These are phyloP conservation scores for Hypomontagnella monticulosa DNA, from an alignment of 495 filamentous ascomycete species.

Conservation along the genomic window DNA sequence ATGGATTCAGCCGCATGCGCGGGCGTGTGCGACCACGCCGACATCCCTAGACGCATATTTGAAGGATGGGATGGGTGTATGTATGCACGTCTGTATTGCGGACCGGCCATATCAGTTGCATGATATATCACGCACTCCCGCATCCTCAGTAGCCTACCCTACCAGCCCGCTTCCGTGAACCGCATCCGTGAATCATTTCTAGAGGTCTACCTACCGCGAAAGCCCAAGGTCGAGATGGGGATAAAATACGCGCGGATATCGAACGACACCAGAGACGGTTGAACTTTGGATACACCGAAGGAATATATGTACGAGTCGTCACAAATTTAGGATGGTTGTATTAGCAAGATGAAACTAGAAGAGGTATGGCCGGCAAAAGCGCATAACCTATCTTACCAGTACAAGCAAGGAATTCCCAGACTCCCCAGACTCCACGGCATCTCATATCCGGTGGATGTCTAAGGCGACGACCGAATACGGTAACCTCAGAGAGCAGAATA, in stretches of 20 bases:
- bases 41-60: conserved; percentile 12
- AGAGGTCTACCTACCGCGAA: conserved; percentile 1
- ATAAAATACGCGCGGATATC: neutral
- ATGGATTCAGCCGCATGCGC: conserved; percentile 40
- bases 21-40: conserved; percentile 25
- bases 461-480: too few relatives aligned
- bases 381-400: too few relatives aligned
- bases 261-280: neutral
- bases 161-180: neutral
- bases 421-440: too few relatives aligned
- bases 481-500: too few relatives aligned
- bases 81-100: conserved; percentile 26
- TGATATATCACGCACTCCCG: conserved; percentile 36
- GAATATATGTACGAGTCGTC: neutral
- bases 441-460: too few relatives aligned
- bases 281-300: neutral
- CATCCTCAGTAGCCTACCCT: conserved; percentile 11
- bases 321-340: too few relatives aligned
- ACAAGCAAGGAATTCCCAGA: too few relatives aligned
- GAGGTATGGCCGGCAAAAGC: too few relatives aligned
- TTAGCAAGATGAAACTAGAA: too few relatives aligned
- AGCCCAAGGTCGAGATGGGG: neutral
- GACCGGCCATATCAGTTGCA: conserved; percentile 13
- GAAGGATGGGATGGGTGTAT: conserved; percentile 9
- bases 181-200: conserved; percentile 10